Percentiles rank a stretch among this genome's conserved stretches.
These are phyloP conservation scores for Fusarium humuli DNA, from an alignment of 2,329 filamentous ascomycete genomes.

Conservation along the genomic window DNA sequence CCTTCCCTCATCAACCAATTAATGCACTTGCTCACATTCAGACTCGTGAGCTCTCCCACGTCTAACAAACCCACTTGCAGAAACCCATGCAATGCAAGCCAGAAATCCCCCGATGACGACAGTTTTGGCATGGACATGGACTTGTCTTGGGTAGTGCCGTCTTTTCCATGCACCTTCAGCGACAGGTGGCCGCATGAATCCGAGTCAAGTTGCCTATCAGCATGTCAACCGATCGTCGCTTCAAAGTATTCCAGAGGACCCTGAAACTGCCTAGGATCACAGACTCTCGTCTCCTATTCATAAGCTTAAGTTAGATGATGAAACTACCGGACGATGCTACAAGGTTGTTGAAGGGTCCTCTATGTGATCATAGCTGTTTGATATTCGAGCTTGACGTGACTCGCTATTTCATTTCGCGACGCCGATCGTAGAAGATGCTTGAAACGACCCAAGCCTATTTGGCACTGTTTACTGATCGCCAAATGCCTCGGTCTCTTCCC, in stretches of 20 bases:
- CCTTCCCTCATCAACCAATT: slow-evolving; percentile 31
- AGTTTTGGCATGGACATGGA: slow-evolving; percentile 32
- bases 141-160: slow-evolving; percentile 13
- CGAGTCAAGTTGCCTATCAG: slow-evolving; percentile 24
- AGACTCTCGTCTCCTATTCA: slow-evolving; percentile 6
- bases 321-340: slow-evolving; percentile 8
- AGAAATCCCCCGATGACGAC: slow-evolving; percentile 42
- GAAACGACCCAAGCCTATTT: slow-evolving; percentile 32
- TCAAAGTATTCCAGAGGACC: slow-evolving; percentile 10
- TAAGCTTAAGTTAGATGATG: slow-evolving; percentile 2
- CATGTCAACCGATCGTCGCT: slow-evolving; percentile 18
- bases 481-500: slow-evolving; percentile 41
- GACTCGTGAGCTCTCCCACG: slow-evolving; percentile 32
- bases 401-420: slow-evolving; percentile 26
- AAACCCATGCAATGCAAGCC: slow-evolving; percentile 37
- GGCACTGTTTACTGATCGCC: slow-evolving; percentile 29
- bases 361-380: slow-evolving; percentile 11
- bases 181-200: slow-evolving; percentile 18
- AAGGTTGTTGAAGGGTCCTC: slow-evolving; percentile 3
- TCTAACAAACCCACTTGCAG: slow-evolving; percentile 29
- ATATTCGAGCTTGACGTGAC: slow-evolving; percentile 24
- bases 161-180: slow-evolving; percentile 25
- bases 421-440: slow-evolving; percentile 31
- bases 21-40: slow-evolving; percentile 27
- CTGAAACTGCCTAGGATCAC: slow-evolving; percentile 17